phyloP scores from a whole-genome alignment of 495 filamentous ascomycete species.

The Beverwykella pulmonaria region DNA sequence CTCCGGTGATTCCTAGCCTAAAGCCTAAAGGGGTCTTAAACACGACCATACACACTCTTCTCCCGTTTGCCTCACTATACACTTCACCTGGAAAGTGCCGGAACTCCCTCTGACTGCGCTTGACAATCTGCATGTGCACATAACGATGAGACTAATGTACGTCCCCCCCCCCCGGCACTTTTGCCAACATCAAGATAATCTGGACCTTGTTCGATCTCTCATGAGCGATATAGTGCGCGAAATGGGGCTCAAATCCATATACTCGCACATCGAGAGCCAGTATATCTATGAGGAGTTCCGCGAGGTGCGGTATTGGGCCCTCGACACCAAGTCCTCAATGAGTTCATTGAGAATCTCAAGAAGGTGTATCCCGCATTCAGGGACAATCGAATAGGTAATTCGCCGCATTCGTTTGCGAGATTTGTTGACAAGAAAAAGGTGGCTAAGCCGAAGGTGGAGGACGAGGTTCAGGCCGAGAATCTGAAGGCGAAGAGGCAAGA shows the following conservation, averaged over 20 bases:
- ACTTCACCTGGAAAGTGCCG: not conserved
- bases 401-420: too few relatives aligned
- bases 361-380: too few relatives aligned
- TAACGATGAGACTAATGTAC: not conserved
- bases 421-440: not conserved
- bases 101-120: not conserved
- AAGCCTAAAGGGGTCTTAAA: not conserved
- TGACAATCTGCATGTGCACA: not conserved
- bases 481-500: too few relatives aligned
- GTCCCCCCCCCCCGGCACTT: not conserved
- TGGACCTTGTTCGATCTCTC: not conserved
- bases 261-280: not conserved
- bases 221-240: not conserved
- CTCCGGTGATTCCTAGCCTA: not conserved
- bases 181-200: not conserved
- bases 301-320: not conserved
- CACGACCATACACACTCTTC: not conserved
- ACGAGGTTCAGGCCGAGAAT: not conserved
- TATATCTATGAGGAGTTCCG: not conserved
- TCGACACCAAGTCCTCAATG: not conserved
- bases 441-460: not conserved
- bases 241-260: conserved; percentile 2
- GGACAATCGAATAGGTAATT: too few relatives aligned
- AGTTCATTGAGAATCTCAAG: too few relatives aligned
- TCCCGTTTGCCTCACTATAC: not conserved